These are phyloP conservation scores for Trypanosoma conorhini DNA, from an alignment of 208 protist genomes.

Conservation along the genomic window DNA sequence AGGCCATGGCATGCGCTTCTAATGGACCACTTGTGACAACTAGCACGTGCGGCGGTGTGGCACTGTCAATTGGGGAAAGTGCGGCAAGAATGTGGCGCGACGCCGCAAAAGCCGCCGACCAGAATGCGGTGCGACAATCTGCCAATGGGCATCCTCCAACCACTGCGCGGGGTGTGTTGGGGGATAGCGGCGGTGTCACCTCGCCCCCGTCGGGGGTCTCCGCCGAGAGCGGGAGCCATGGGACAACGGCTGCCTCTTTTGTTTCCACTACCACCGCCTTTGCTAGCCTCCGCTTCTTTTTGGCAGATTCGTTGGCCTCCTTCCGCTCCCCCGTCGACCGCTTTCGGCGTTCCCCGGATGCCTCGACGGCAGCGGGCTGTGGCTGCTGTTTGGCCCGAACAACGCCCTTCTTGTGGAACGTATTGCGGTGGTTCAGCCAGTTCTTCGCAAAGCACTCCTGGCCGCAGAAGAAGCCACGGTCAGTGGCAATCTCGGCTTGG, in stretches of 20 bases:
- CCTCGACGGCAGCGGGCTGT: background rate
- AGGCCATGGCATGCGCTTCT: slow-evolving; percentile 78
- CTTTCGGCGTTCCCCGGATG: slow-evolving; percentile 13
- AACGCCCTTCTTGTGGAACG: slow-evolving; percentile 66
- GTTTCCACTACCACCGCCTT: slow-evolving; percentile 6
- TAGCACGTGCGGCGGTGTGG: slow-evolving; percentile 38
- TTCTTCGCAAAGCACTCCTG: slow-evolving; percentile 84
- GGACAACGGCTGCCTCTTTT: slow-evolving; percentile 4
- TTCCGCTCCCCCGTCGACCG: slow-evolving; percentile 8
- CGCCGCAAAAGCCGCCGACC: slow-evolving; percentile 55
- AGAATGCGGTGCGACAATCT: slow-evolving; percentile 33
- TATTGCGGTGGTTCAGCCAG: slow-evolving; percentile 75
- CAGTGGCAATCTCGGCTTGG: slow-evolving; percentile 58
- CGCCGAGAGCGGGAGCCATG: slow-evolving; percentile 49
- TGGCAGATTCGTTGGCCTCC: slow-evolving; percentile 3
- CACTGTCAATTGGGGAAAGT: slow-evolving; percentile 10
- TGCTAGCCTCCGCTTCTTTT: slow-evolving; percentile 29
- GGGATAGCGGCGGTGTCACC: slow-evolving; percentile 35
- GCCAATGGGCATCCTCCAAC: slow-evolving; percentile 32
- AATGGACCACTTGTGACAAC: slow-evolving; percentile 53
- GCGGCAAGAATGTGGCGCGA: slow-evolving; percentile 44
- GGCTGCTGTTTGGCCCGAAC: slow-evolving; percentile 46
- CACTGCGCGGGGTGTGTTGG: slow-evolving; percentile 41
- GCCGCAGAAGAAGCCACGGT: slow-evolving; percentile 79
- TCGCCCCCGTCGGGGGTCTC: background rate